These are phyloP conservation scores for Juncus inflexus DNA, from an alignment of 176 grass and related monocot genomes.

Conservation along the genomic window DNA sequence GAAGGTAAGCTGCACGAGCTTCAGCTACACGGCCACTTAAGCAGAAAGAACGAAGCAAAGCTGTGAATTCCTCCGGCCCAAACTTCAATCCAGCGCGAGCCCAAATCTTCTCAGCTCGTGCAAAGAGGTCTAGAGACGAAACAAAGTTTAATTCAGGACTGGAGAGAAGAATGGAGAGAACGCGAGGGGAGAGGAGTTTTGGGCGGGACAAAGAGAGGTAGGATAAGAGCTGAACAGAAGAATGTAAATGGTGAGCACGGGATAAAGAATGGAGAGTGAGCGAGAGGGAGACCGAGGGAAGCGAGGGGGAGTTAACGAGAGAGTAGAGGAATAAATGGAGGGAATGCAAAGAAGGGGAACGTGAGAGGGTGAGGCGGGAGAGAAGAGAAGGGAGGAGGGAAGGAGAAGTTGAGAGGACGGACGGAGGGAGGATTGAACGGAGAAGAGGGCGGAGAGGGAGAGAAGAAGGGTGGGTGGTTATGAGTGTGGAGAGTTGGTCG, in stretches of 20 bases:
- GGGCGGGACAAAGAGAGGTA: conserved; percentile 45
- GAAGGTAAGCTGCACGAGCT: conserved; percentile 62
- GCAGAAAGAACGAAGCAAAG: conserved; percentile 65
- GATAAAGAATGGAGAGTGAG: conserved; percentile 40
- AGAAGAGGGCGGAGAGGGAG: conserved; percentile 27
- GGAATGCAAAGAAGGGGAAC: conserved; percentile 48
- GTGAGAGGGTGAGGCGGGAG: conserved; percentile 47
- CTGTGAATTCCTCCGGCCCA: conserved; percentile 63
- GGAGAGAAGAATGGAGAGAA: conserved; percentile 59
- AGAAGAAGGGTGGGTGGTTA: conserved; percentile 32
- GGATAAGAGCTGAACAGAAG: conserved; percentile 44
- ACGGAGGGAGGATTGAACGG: conserved; percentile 20
- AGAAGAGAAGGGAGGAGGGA: conserved; percentile 46
- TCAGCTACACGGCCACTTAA: conserved; percentile 45
- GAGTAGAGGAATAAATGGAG: conserved; percentile 34
- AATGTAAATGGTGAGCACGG: conserved; percentile 32
- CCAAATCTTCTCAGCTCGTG: conserved; percentile 48
- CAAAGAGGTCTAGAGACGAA: conserved; percentile 50
- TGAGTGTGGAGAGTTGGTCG: conserved; percentile 34
- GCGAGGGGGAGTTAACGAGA: conserved; percentile 16
- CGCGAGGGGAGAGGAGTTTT: conserved; percentile 45
- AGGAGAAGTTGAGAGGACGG: conserved; percentile 37
- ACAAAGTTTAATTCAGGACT: conserved; percentile 29
- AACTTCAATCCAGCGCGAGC: conserved; percentile 46
- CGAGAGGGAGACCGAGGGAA: conserved; percentile 29